A percentile compares a stretch with the other conserved stretches of the same genome.
These are phyloP conservation scores for Nannizziopsis arthrosporioides DNA, from an alignment of 2,329 filamentous ascomycete species.

Conservation along the genomic window DNA sequence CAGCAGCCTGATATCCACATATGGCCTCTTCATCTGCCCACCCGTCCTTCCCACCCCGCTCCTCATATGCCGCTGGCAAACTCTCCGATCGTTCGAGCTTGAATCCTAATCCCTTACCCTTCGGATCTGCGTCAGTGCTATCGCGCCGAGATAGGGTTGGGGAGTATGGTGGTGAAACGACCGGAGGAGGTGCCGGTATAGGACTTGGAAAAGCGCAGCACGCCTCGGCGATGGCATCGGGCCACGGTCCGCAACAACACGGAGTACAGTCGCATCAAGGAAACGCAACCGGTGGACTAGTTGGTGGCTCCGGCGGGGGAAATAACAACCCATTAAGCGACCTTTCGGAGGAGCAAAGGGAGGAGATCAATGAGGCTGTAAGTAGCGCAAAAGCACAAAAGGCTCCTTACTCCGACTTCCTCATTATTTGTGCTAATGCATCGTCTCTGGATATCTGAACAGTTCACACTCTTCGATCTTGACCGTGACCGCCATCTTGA, in stretches of 20 bases:
- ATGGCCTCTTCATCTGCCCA: constrained; percentile 37
- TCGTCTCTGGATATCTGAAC: neutral
- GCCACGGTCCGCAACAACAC: constrained; percentile 27
- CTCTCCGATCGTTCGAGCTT: constrained; percentile 38
- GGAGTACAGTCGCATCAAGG: constrained; percentile 33
- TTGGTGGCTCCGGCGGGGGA: constrained; percentile 34
- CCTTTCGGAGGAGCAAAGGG: constrained; percentile 75
- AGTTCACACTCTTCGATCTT: constrained; percentile 94
- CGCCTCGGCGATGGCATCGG: constrained; percentile 7
- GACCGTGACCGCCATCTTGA: constrained; percentile 90
- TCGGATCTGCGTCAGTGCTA: constrained; percentile 33
- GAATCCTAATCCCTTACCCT: constrained; percentile 33
- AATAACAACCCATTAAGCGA: constrained; percentile 41
- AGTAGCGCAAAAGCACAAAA: constrained; percentile 25
- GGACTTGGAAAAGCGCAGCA: constrained; percentile 21
- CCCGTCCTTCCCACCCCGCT: constrained; percentile 45
- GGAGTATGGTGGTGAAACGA: constrained; percentile 11
- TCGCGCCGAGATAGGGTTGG: constrained; percentile 24
- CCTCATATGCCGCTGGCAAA: constrained; percentile 43
- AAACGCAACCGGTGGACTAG: constrained; percentile 14
- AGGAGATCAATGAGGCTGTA: constrained; percentile 90
- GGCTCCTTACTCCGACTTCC: neutral
- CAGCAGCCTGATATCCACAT: constrained; percentile 20
- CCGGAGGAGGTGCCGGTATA: constrained; percentile 1
- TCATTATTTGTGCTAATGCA: too few species aligned